These are phyloP conservation scores for Paecilomyces sp. DNA, from an alignment of 2,329 filamentous ascomycete genomes.

Conservation along the genomic window DNA sequence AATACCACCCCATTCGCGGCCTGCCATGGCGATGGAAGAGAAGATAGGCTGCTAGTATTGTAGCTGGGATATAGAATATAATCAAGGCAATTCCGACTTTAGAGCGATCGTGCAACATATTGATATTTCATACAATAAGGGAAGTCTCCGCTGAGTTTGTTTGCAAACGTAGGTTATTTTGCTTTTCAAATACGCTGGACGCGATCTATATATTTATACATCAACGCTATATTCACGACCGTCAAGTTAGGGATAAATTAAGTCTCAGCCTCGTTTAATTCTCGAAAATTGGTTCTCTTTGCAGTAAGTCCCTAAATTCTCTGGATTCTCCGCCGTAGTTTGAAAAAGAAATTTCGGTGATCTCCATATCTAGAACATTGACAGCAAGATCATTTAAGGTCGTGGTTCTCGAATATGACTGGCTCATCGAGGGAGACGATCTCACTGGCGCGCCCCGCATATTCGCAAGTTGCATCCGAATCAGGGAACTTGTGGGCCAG, in stretches of 20 bases:
- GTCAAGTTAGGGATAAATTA: background rate
- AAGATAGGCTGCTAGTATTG: constrained; percentile 6
- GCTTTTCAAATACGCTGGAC: too few species aligned
- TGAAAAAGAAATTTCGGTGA: background rate
- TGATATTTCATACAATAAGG: background rate
- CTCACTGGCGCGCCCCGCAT: background rate
- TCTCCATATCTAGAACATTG: background rate
- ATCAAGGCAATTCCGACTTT: constrained; percentile 14
- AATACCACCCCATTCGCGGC: constrained; percentile 13
- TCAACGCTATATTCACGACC: background rate
- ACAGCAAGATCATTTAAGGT: background rate
- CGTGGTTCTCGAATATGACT: background rate
- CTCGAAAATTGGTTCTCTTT: background rate
- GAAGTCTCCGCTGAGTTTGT: too few species aligned
- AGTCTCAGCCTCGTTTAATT: background rate
- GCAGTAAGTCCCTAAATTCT: background rate
- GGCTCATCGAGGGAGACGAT: background rate
- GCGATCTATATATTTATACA: too few species aligned
- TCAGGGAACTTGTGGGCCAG: background rate
- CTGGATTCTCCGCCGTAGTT: background rate
- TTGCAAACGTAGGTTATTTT: too few species aligned
- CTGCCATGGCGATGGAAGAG: constrained; percentile 11
- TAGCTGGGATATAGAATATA: constrained; percentile 13
- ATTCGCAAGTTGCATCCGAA: constrained; percentile 5
- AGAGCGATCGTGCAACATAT: constrained; percentile 12